Evolutionary conservation across 345 rosid species (phyloP).

Genomic region (Microthlaspi erraticum): DNA sequence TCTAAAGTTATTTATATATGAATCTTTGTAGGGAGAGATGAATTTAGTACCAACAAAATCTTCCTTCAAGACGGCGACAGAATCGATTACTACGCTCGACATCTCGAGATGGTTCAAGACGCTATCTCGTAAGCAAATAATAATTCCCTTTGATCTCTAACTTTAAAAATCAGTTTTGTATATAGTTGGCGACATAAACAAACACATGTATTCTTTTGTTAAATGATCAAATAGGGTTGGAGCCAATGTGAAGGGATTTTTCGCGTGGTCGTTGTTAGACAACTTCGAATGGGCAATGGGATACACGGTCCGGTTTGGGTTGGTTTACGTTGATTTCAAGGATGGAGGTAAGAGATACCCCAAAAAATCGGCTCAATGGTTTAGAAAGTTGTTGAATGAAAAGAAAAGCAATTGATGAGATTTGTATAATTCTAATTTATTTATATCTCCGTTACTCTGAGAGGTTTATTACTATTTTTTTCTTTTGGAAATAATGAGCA

Average conservation of each 20-base stretch:
- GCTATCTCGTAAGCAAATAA: conserved; percentile 47
- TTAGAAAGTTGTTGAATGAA: conserved; percentile 27
- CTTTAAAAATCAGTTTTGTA: not conserved
- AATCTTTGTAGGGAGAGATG: conserved; percentile 44
- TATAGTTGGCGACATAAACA: not conserved
- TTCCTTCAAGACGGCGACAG: conserved; percentile 42
- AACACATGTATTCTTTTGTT: not conserved
- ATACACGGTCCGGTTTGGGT: conserved; percentile 48
- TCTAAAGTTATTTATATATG: not conserved
- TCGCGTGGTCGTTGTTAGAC: conserved; percentile 54
- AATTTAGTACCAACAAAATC: conserved; percentile 26
- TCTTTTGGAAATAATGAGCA: conserved; percentile 25
- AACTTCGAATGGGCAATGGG: conserved; percentile 54
- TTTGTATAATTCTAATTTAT: not conserved
- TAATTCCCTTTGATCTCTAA: not conserved
- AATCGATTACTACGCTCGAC: conserved; percentile 43
- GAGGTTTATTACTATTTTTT: conserved; percentile 8
- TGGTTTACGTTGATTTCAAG: conserved; percentile 50
- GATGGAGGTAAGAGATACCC: conserved; percentile 44
- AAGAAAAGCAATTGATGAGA: conserved; percentile 32
- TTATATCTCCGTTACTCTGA: not conserved
- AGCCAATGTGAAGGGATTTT: conserved; percentile 51
- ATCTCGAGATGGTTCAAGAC: conserved; percentile 45
- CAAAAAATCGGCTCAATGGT: conserved; percentile 46
- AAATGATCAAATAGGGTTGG: conserved; percentile 44